Evolutionary conservation across 352 stramenopile genomes (phyloP).

Genomic region (Globisporangium paddicum): DNA sequence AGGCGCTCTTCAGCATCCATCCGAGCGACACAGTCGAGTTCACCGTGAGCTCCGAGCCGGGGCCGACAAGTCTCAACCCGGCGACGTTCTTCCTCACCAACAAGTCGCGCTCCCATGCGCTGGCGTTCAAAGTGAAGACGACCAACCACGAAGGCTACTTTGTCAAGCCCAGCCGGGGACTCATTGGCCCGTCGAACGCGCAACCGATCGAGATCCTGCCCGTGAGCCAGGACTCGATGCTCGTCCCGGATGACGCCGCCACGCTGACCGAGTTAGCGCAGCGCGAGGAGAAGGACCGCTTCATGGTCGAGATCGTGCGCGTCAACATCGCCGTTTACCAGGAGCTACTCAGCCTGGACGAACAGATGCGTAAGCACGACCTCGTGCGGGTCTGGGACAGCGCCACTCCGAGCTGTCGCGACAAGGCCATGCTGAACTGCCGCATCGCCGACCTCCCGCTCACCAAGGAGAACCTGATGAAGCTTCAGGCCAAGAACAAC

Average conservation of each 20-base stretch:
- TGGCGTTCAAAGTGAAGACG: constrained; percentile 77
- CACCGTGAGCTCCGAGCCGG: constrained; percentile 33
- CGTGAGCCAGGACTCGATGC: constrained; percentile 15
- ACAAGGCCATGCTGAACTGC: constrained; percentile 37
- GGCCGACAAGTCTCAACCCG: constrained; percentile 6
- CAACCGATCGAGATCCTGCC: constrained; percentile 59
- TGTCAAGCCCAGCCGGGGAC: constrained; percentile 60
- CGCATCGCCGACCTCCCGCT: constrained; percentile 14
- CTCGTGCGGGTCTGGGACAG: constrained; percentile 43
- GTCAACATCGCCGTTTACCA: constrained; percentile 33
- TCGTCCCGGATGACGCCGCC: background rate
- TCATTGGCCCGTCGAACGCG: constrained; percentile 53
- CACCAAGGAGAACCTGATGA: background rate
- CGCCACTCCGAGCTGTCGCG: constrained; percentile 17
- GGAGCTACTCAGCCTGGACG: constrained; percentile 33
- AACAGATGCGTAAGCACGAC: constrained; percentile 28
- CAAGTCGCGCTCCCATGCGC: constrained; percentile 34
- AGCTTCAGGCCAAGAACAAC: background rate
- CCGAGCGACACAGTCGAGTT: constrained; percentile 42
- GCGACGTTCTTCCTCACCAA: constrained; percentile 63
- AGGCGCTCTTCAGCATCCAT: constrained; percentile 36
- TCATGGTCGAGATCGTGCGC: constrained; percentile 65
- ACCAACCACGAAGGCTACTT: constrained; percentile 75
- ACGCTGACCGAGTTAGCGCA: constrained; percentile 20
- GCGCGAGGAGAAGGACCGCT: constrained; percentile 60